Conservation (phyloP, 495 filamentous ascomycete genomes). For the Aspergillus indologenus region DNA sequence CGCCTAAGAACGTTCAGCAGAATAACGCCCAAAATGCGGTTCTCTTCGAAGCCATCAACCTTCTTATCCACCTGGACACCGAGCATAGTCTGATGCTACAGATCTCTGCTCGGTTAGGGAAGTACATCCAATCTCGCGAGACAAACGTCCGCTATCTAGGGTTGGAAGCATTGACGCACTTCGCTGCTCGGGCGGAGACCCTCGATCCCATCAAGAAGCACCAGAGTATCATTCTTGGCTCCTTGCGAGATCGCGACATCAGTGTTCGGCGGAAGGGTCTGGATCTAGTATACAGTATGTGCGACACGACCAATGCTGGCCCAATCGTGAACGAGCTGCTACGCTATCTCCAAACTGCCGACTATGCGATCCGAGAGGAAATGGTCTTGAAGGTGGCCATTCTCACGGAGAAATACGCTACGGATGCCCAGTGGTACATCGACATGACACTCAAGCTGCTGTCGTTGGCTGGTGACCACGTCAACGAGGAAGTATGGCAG, state of each 20-base stretch:
- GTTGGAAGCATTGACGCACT: slow-evolving; percentile 96
- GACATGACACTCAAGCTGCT: slow-evolving; percentile 94
- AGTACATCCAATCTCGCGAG: slow-evolving; percentile 94
- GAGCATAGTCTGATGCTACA: slow-evolving; percentile 95
- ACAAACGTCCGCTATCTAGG: slow-evolving; percentile 98
- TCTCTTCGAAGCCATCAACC: slow-evolving; percentile 96
- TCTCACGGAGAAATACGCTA: slow-evolving; percentile 96
- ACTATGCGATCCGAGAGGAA: slow-evolving; percentile 96
- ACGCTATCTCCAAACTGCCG: slow-evolving; percentile 91
- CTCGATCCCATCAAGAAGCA: slow-evolving; percentile 98
- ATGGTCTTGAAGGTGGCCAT: slow-evolving; percentile 99
- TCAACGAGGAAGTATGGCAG: slow-evolving; percentile 99
- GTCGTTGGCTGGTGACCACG: slow-evolving; percentile 95
- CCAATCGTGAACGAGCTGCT: slow-evolving; percentile 92
- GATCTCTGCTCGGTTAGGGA: slow-evolving; percentile 88
- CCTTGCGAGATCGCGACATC: slow-evolving; percentile 93
- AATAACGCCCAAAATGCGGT: slow-evolving; percentile 99
- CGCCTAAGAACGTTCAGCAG: slow-evolving; percentile 97
- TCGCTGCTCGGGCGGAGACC: slow-evolving; percentile 90
- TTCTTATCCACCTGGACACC: slow-evolving; percentile 98
- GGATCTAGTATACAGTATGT: slow-evolving; percentile 99
- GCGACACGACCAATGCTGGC: slow-evolving; percentile 85
- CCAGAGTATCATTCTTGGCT: slow-evolving; percentile 90
- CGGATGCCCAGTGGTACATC: slow-evolving; percentile 98
- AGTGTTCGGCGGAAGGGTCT: slow-evolving; percentile 94